Percentiles rank a stretch among this genome's conserved stretches.
phyloP scores from a whole-genome alignment of 441 rosid genomes.

The Populus hybrid region DNA sequence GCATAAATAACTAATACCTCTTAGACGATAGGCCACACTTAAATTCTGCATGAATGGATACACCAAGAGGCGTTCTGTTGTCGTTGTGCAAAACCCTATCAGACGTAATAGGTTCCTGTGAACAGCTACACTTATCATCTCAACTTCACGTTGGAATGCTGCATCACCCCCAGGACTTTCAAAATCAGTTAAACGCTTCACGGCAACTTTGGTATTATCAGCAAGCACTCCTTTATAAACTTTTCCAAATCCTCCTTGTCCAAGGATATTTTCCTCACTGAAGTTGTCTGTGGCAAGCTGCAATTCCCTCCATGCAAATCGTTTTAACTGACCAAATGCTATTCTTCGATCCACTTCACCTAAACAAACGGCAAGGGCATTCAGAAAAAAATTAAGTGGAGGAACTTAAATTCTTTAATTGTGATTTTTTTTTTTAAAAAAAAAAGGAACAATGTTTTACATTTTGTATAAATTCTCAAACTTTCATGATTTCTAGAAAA shows the following conservation, averaged over 20 bases:
- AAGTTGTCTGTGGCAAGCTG: constrained; percentile 88
- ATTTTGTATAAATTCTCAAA: neutral
- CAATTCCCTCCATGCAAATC: constrained; percentile 92
- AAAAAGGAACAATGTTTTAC: neutral
- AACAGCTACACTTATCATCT: constrained; percentile 95
- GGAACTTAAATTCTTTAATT: neutral
- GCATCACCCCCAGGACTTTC: constrained; percentile 95
- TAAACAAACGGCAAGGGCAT: constrained; percentile 22
- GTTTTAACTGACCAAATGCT: constrained; percentile 86
- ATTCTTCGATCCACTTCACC: constrained; percentile 96
- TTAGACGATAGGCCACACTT: constrained; percentile 78
- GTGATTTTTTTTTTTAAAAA: neutral
- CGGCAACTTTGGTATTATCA: constrained; percentile 77
- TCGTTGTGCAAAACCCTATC: constrained; percentile 92
- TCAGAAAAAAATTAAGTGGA: neutral
- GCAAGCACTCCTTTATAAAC: too few species aligned
- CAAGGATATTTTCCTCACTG: constrained; percentile 74
- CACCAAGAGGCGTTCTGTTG: constrained; percentile 79
- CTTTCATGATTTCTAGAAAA: neutral
- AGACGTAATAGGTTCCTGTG: constrained; percentile 78
- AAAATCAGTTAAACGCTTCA: constrained; percentile 77
- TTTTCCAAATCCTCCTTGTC: constrained; percentile 76
- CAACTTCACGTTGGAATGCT: constrained; percentile 91
- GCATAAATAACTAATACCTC: constrained; percentile 53
- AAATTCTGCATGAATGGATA: constrained; percentile 93